Percentiles rank a stretch among this genome's conserved stretches.
phyloP scores from a whole-genome alignment of 1,284 basidiomycete genomes.

The Coriolopsis trogii region DNA sequence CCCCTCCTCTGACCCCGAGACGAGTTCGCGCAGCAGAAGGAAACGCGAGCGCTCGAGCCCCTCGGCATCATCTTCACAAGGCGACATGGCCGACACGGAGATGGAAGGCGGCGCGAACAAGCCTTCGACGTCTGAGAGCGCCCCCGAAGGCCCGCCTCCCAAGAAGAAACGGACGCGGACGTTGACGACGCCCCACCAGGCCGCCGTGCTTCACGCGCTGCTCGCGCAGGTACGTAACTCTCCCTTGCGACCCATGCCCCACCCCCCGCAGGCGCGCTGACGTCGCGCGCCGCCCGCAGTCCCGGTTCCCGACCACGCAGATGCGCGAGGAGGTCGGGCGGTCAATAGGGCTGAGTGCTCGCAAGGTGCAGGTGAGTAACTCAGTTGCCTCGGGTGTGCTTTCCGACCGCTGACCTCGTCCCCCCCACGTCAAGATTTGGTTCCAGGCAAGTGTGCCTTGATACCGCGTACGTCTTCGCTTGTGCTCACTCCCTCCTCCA shows the following conservation, averaged over 20 bases:
- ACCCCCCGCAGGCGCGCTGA: neutral
- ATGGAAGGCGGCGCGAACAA: constrained; percentile 34
- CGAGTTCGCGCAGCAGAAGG: constrained; percentile 12
- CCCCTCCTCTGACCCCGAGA: constrained; percentile 15
- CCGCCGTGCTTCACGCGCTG: constrained; percentile 77
- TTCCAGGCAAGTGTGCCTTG: constrained; percentile 63
- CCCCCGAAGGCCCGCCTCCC: constrained; percentile 40
- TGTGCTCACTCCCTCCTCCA: constrained; percentile 36
- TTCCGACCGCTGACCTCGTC: constrained; percentile 14
- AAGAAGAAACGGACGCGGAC: constrained; percentile 82
- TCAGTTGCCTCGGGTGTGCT: constrained; percentile 23
- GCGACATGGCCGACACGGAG: constrained; percentile 38
- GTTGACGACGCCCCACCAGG: constrained; percentile 82
- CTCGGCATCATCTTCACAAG: constrained; percentile 37
- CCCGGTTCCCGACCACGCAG: constrained; percentile 82
- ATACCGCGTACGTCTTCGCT: constrained; percentile 14
- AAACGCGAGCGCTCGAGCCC: constrained; percentile 32
- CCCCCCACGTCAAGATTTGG: constrained; percentile 65
- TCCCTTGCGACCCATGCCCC: neutral
- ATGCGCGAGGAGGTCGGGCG: constrained; percentile 84
- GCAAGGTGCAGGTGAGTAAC: constrained; percentile 79
- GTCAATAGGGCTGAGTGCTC: constrained; percentile 80
- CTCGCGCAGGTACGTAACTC: constrained; percentile 69
- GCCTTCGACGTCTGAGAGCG: constrained; percentile 22
- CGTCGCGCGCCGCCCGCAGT: constrained; percentile 47